Evolutionary conservation across 768 basidiomycete species (phyloP), one percentile per base, ranked within the genome.

Genomic region (Podaxis sp.): DNA sequence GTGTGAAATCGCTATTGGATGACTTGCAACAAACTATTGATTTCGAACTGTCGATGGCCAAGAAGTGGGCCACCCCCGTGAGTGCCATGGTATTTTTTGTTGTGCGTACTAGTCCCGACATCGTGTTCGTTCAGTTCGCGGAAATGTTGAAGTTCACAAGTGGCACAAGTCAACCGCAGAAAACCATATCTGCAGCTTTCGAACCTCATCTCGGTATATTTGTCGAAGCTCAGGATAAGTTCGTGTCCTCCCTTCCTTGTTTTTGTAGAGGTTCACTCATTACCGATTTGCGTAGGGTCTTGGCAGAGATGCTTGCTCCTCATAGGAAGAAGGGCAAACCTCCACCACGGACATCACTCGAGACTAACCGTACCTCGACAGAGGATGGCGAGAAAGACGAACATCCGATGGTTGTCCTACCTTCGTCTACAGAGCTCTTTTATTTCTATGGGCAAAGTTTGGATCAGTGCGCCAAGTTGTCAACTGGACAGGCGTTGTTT

Each of bases 141-240:
- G 86, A 87, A 16, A 88, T 92, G 52, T 71, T 93, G 21, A 80
- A 80, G 57, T 71, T 76, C 5, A 80, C 81, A 0, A 79, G 85
- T 38, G 74, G 77, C 13, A 64, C 79, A 7, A 77, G 84, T 11
- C 72, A 84, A 37, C 73, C 81, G 21, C 79, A 80, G n/a, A 88
- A 84, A 67, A 77, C 88, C 0, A 90, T 99, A 44, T 90, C 93
- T 0, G 82, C 89, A n/a, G 88, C 93, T 4, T 98, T 98, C 68
- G 96, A 98, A 62, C 83, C 90, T 0, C 90, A 97, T 72, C 92
- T 98, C 80, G 80, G 85, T 25, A 86, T 99, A 40, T 98, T 96
- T 67, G 89, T 98, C 47, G 93, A 97, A 59, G 95, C 97, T 35
- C 97, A 98, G 70, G 94, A 98, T 79, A 93, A 89, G 94, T 93